These are phyloP conservation scores for Stagonosporopsis chrysanthemi DNA, from an alignment of 2,329 filamentous ascomycete genomes.

Conservation along the genomic window DNA sequence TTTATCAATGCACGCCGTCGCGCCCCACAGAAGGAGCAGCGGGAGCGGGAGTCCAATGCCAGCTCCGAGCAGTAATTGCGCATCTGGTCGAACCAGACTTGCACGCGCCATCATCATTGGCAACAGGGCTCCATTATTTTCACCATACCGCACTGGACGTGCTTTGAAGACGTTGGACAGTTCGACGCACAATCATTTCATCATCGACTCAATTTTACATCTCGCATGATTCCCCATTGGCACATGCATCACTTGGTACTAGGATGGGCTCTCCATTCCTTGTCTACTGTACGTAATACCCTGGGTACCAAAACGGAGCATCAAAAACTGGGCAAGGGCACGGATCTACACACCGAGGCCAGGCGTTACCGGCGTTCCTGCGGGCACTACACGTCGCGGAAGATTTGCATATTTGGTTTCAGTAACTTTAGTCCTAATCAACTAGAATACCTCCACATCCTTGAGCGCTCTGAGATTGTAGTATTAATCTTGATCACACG, in stretches of 20 bases:
- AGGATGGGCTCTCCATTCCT: background rate
- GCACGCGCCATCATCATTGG: background rate
- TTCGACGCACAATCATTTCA: slow-evolving; percentile 1
- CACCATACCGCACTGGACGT: slow-evolving; percentile 13
- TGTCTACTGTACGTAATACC: slow-evolving; percentile 24
- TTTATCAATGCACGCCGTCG: slow-evolving; percentile 79
- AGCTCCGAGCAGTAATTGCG: slow-evolving; percentile 1
- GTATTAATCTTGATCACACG: background rate
- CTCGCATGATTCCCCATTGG: background rate
- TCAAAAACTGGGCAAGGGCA: slow-evolving; percentile 9
- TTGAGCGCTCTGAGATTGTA: background rate
- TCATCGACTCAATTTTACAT: background rate
- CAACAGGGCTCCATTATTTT: slow-evolving; percentile 5
- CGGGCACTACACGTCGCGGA: slow-evolving; percentile 9
- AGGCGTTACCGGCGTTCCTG: slow-evolving; percentile 17
- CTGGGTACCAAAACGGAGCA: slow-evolving; percentile 29
- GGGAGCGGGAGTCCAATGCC: slow-evolving; percentile 35
- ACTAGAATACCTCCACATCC: background rate
- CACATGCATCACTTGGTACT: slow-evolving; percentile 11
- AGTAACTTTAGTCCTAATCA: slow-evolving; percentile 17
- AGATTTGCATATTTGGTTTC: slow-evolving; percentile 5
- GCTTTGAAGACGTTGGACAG: slow-evolving; percentile 13
- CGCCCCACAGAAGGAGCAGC: slow-evolving; percentile 40
- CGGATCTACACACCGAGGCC: slow-evolving; percentile 6
- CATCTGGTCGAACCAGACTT: background rate